Conservation (phyloP, 352 stramenopile species). For the Globisporangium radiosum region DNA sequence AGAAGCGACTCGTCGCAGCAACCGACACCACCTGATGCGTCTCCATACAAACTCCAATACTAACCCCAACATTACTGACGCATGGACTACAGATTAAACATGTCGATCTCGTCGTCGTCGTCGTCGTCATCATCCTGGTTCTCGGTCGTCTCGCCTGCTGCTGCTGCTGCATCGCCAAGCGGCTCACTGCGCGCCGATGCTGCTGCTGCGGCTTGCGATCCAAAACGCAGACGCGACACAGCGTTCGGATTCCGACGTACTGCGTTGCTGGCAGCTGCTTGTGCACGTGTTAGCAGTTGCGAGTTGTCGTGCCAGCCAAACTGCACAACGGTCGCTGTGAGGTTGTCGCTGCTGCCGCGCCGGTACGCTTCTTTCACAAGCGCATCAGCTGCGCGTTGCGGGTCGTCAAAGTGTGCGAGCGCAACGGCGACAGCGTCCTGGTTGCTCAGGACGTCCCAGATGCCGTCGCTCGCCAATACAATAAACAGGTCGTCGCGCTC, state of each 20-base stretch:
- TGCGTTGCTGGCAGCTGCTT: background rate
- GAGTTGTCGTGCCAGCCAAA: constrained; percentile 34
- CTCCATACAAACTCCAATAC: background rate
- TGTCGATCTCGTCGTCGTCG: constrained; percentile 45
- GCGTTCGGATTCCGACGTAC: background rate
- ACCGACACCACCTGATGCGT: constrained; percentile 8
- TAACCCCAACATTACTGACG: background rate
- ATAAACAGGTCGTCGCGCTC: constrained; percentile 43
- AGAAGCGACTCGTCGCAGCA: constrained; percentile 12
- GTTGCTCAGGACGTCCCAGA: constrained; percentile 60
- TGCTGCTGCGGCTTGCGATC: background rate
- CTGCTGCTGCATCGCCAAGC: background rate
- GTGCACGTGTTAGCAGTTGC: constrained; percentile 15
- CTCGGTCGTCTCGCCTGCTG: constrained; percentile 9
- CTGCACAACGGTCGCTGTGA: constrained; percentile 48
- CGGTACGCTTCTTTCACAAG: constrained; percentile 52
- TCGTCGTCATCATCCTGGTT: constrained; percentile 13
- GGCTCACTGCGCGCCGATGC: constrained; percentile 2
- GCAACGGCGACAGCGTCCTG: constrained; percentile 50
- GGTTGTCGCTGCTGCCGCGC: constrained; percentile 47
- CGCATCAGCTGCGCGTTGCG: constrained; percentile 35
- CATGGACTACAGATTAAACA: constrained; percentile 35
- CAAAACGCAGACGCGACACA: too few species aligned
- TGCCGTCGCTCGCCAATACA: constrained; percentile 49
- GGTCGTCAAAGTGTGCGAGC: constrained; percentile 26